Base-by-base conservation (phyloP, 106 monocot species). In the Platanthera guangdongensis region DNA sequence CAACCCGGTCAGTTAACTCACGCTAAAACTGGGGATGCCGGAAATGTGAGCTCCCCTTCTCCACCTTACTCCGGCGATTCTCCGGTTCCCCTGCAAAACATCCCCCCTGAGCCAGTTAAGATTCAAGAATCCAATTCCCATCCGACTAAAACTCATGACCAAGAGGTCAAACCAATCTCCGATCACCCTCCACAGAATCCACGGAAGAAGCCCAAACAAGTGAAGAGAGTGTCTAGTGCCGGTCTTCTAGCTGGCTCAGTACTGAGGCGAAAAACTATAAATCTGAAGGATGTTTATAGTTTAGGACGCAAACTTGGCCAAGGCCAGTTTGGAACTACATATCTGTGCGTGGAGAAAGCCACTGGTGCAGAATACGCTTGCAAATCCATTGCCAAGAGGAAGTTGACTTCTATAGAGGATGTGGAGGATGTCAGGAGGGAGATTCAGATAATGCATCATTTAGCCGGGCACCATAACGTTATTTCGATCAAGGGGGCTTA, bases 381-480 rank as follows among this genome's bases (percentile, higher is more conserved):
- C 79, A 79, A 79, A 39, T 79, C 79, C 30, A 79, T 79, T 32
- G 79, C 79, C 21, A 79, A 79, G 73, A 55, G 79, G 48, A 79
- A 79, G 59, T 63, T 79, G 21, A 13, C 32, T n/a, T 32, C 46
- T 62, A 15, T 14, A 8, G 79, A 73, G 63, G 79, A 79, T 51
- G 79, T 79, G 18, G 79, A 79, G 63, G 79, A 79, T 51, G 79
- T 79, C 14, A 60, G 79, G 30, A 46, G 79, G 52, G 79, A 79
- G 73, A 79, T 79, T 50, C 79, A 79, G 79, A 79, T 79, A 48
- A 79, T 79, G 79, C 79, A 79, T 63, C 79, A 79, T 51, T 30
- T 79, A n/a, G 45, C 53, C 14, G 79, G 79, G 7, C 72, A 79
- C 57, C 73, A 73, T 16, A 79, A 79, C 6, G 62, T 51, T 14